These are phyloP conservation scores for Eucalyptus tenuipes DNA, from an alignment of 345 rosid genomes.

Conservation along the genomic window DNA sequence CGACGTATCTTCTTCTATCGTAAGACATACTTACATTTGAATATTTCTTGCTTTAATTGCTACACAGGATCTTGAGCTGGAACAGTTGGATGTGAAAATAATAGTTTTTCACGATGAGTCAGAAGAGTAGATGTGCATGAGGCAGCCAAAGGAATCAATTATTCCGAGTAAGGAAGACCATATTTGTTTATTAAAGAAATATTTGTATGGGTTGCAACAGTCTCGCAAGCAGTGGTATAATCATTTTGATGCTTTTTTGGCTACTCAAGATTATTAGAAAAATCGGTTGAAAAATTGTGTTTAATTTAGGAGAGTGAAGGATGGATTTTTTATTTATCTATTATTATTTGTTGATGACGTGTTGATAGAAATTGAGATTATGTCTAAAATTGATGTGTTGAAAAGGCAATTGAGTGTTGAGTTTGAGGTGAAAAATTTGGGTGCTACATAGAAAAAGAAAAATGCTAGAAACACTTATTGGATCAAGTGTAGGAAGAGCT, in stretches of 20 bases:
- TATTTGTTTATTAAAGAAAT: no score
- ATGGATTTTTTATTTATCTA: not conserved
- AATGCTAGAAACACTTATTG: not conserved
- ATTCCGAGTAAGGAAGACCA: not conserved
- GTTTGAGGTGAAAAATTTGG: not conserved
- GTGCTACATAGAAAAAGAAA: not conserved
- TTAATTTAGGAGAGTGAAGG: not conserved
- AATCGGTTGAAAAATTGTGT: not conserved
- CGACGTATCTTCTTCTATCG: not conserved
- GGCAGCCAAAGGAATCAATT: no score
- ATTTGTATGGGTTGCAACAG: no score
- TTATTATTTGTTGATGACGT: not conserved
- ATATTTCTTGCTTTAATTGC: not conserved
- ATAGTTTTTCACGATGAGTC: not conserved
- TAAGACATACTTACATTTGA: not conserved
- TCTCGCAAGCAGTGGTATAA: rapidly evolving
- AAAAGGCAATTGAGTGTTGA: not conserved
- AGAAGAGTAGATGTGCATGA: not conserved
- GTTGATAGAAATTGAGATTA: not conserved
- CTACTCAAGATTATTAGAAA: no score
- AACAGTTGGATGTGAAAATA: not conserved
- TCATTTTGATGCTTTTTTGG: no score
- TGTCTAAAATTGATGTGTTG: not conserved
- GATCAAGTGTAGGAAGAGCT: not conserved
- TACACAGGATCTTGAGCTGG: not conserved